Evolutionary conservation across 2,329 filamentous ascomycete genomes (phyloP).

Genomic region (Venturia effusa): DNA sequence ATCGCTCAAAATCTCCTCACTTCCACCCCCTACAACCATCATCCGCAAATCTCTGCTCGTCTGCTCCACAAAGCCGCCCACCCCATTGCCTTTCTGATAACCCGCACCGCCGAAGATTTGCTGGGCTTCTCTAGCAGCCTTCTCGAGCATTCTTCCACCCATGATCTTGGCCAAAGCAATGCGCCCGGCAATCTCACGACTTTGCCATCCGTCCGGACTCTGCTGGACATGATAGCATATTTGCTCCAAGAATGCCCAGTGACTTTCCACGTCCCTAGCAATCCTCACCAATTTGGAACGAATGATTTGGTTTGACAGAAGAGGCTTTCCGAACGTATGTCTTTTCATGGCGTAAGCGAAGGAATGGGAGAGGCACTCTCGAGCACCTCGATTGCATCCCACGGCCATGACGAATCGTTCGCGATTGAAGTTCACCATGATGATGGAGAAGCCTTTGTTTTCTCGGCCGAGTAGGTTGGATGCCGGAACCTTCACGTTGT

Average conservation of each 20-base stretch:
- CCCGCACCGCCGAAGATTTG: slow-evolving; percentile 44
- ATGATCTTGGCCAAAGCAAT: slow-evolving; percentile 38
- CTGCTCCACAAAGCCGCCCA: slow-evolving; percentile 41
- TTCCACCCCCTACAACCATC: slow-evolving; percentile 44
- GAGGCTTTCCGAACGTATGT: slow-evolving; percentile 47
- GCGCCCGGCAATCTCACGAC: slow-evolving; percentile 27
- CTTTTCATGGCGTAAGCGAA: slow-evolving; percentile 41
- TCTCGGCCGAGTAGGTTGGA: slow-evolving; percentile 44
- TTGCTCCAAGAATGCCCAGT: slow-evolving; percentile 52
- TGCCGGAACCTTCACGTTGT: slow-evolving; percentile 44
- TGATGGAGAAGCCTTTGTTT: slow-evolving; percentile 45
- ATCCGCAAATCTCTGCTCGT: slow-evolving; percentile 42
- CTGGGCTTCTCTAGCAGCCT: slow-evolving; percentile 41
- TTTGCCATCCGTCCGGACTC: slow-evolving; percentile 29
- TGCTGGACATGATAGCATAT: slow-evolving; percentile 44
- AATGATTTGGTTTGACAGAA: slow-evolving; percentile 49
- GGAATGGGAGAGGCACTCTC: slow-evolving; percentile 44
- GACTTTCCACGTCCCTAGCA: slow-evolving; percentile 48
- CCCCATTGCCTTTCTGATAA: slow-evolving; percentile 35
- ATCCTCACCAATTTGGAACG: slow-evolving; percentile 49
- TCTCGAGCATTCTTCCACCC: slow-evolving; percentile 39
- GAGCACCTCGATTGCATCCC: slow-evolving; percentile 45
- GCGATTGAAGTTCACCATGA: slow-evolving; percentile 44
- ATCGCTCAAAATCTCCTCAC: slow-evolving; percentile 45
- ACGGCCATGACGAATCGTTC: slow-evolving; percentile 50